Evolutionary conservation across 768 basidiomycete species (phyloP).

Genomic region (Xanthoconium stramineum): DNA sequence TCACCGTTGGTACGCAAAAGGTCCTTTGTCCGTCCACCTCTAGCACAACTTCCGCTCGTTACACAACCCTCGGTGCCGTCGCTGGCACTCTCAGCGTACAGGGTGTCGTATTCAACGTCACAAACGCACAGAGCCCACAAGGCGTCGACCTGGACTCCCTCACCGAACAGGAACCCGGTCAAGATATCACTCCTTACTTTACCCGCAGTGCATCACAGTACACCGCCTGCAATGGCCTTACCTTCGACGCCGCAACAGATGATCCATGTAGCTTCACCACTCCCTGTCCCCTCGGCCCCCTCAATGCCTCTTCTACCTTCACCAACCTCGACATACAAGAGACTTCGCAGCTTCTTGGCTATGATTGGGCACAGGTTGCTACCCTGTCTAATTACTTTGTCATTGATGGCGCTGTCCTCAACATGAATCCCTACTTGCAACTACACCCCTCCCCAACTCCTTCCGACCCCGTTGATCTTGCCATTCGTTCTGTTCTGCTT

Average conservation of each 20-base stretch:
- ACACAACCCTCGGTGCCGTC: conserved; percentile 53
- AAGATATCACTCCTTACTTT: conserved; percentile 90
- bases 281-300: conserved; percentile 64
- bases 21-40: conserved; percentile 77
- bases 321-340: conserved; percentile 58
- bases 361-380: conserved; percentile 87
- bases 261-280: conserved; percentile 60
- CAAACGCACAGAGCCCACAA: conserved; percentile 42
- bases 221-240: conserved; percentile 57
- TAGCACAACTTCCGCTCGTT: conserved; percentile 40
- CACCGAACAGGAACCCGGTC: conserved; percentile 57
- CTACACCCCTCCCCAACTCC: conserved; percentile 66
- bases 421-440: conserved; percentile 81
- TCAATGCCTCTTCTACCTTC: conserved; percentile 57
- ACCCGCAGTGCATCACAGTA: conserved; percentile 65
- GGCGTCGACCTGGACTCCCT: conserved; percentile 60
- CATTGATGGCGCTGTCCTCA: conserved; percentile 90
- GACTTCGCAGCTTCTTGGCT: conserved; percentile 73
- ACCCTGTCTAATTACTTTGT: conserved; percentile 74
- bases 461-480: conserved; percentile 75
- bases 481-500: conserved; percentile 71
- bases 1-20: conserved; percentile 90
- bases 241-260: conserved; percentile 69
- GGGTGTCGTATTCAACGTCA: conserved; percentile 76
- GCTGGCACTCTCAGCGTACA: conserved; percentile 69